Conservation (phyloP, 257 asterid species). For the Buddleja alternifolia region DNA sequence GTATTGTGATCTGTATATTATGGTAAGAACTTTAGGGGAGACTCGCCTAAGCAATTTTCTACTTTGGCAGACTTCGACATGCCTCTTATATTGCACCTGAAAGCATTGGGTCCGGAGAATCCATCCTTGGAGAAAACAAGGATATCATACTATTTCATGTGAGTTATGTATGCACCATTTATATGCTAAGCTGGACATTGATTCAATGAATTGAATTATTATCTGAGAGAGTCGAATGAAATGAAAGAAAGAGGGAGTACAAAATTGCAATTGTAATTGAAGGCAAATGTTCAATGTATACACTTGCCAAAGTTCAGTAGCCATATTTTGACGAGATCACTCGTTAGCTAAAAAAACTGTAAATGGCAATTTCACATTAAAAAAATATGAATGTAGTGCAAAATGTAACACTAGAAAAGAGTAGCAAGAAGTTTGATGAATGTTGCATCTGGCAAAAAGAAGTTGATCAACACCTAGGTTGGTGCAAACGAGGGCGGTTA, state of each 20-base stretch:
- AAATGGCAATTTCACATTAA: conserved; percentile 28
- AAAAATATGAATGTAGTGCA: conserved; percentile 32
- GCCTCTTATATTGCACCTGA: conserved; percentile 61
- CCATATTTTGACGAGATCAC: not conserved
- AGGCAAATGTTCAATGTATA: not conserved
- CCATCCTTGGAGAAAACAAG: conserved; percentile 53
- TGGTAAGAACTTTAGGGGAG: conserved; percentile 62
- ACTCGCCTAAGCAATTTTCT: conserved; percentile 64
- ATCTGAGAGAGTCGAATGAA: too few relatives aligned
- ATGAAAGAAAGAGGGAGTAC: too few relatives aligned
- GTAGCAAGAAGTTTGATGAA: conserved; percentile 7
- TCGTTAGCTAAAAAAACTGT: not conserved
- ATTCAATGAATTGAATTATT: too few relatives aligned
- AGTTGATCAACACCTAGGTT: conserved; percentile 63
- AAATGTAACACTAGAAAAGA: conserved; percentile 25
- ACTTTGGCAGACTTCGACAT: conserved; percentile 69
- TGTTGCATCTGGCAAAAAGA: conserved; percentile 21
- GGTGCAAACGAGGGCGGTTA: conserved; percentile 95
- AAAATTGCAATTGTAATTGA: not conserved
- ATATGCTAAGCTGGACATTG: too few relatives aligned
- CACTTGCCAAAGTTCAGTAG: not conserved
- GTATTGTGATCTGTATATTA: conserved; percentile 57
- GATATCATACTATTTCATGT: too few relatives aligned
- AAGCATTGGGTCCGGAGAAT: conserved; percentile 75
- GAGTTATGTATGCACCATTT: too few relatives aligned